phyloP scores from a whole-genome alignment of 768 basidiomycete genomes.

The Collybia sordida region DNA sequence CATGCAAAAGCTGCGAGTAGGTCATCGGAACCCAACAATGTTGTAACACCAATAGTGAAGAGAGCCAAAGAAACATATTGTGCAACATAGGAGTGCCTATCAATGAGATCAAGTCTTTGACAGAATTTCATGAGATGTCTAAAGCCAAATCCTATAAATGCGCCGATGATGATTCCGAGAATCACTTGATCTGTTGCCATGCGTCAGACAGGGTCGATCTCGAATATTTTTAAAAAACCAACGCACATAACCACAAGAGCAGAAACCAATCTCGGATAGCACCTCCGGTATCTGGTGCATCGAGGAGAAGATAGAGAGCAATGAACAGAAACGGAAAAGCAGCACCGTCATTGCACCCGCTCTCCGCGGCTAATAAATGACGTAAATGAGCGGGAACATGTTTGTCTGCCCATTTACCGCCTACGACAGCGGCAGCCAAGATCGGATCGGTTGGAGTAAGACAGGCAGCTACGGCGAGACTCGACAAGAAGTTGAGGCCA shows the following conservation, averaged over 20 bases:
- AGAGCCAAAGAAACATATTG: constrained; percentile 86
- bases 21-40: constrained; percentile 89
- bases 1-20: constrained; percentile 93
- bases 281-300: constrained; percentile 49
- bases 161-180: constrained; percentile 74
- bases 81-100: constrained; percentile 92
- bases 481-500: constrained; percentile 83
- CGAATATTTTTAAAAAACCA: constrained; percentile 3
- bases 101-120: constrained; percentile 81
- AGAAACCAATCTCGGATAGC: constrained; percentile 90
- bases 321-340: constrained; percentile 94
- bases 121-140: constrained; percentile 94
- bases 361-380: constrained; percentile 68
- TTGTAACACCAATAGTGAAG: constrained; percentile 81
- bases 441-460: constrained; percentile 95
- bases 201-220: constrained; percentile 8
- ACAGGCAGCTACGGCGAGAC: constrained; percentile 88
- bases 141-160: constrained; percentile 73
- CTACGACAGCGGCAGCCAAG: constrained; percentile 87
- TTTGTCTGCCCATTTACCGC: constrained; percentile 97
- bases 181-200: constrained; percentile 68
- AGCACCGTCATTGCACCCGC: constrained; percentile 95
- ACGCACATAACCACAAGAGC: constrained; percentile 81
- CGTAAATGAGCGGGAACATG: constrained; percentile 88
- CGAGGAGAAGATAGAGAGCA: constrained; percentile 82